Evolutionary conservation across 1,284 basidiomycete species (phyloP), one percentile per base, ranked within the genome.

Genomic region (Butyriboletus appendiculatus): DNA sequence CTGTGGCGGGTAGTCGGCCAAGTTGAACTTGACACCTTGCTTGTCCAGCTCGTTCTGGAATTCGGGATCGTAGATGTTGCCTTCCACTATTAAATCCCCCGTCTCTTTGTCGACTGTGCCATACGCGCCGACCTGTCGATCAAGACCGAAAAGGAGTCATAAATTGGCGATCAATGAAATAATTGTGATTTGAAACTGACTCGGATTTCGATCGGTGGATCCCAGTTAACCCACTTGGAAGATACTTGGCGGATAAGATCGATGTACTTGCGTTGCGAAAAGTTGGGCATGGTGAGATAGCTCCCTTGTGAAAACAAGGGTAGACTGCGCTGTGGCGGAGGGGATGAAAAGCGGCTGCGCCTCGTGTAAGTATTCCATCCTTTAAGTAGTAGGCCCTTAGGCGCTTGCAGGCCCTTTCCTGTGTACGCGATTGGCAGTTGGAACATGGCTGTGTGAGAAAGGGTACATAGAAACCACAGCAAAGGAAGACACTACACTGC

Each of bases 161-260:
- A 20, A 1, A 18, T 6, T 14, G 16, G 28, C 10, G 12, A 46
- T 42, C 11, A 14, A 46, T n/a, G 22, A 24, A 5, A 28, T 5
- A n/a, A 22, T 11, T 0, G 18, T 4, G 20, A 45, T n/a, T n/a
- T 44, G 26, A 38, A 9, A 57, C 65, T 10, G 33, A 67, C 69
- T 38, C 41, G 32, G 20, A 71, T 45, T 9, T 40, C 39, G 10
- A 56, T 49, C 9, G 46, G 56, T 4, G 65, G 65, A 37, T 70
- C 56, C 67, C 64, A 70, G 47, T 67, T 65, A 30, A 69, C 60
- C 55, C 54, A 67, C 35, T 70, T 70, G 38, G 58, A 57, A 12
- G 61, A 70, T 4, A 20, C 40, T 24, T 46, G 5, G 8, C 39
- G 57, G 35, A 71, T 62, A 12, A 71, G 58, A 22, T 67, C 66